Evolutionary conservation across 257 asterid species (phyloP), one percentile per base, ranked within the genome.

Genomic region (Leonotis leonurus): DNA sequence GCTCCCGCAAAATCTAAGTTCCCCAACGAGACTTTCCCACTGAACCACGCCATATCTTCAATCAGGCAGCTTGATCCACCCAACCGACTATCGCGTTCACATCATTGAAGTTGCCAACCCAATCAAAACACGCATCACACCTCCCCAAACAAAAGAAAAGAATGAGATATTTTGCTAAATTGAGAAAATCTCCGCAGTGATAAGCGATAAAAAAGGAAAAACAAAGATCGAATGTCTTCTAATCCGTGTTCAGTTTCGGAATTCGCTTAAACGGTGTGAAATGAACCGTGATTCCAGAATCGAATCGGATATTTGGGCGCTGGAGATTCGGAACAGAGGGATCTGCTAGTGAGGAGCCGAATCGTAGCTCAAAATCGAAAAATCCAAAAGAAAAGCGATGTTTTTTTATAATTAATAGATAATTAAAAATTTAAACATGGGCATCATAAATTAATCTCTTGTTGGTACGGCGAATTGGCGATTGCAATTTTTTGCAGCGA

Each of bases 1-100:
- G 97, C 97, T 61, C 87, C 99, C 0, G 99, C 83, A 9, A 93
- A 81, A 89, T 93, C 99, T 36, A 93, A 93, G 74, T 78, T 80
- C 63, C 93, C 95, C 44, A 93, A 63, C 20, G 92, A 78, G 39
- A 93, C 87, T 67, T 81, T 87, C 78, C 85, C 86, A 65, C 94
- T 74, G 68, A 93, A 93, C 99, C 99, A 93, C 71, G 96, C 89
- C 97, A 89, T 89, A 44, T 48, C 54, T 56, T 39, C 74, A 30
- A 70, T 64, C 76, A 44, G 43, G 59, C 73, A 52, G 68, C 61
- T 60, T 60, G 79, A 77, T 80, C 80, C 71, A 60, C 21, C 48
- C 41, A 60, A 65, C 61, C 66, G 20, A 68, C 30, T 52, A 67
- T 69, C 75, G 56, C 70, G 35, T 66, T 51, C 65, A 36, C 72